Base-by-base conservation (phyloP, 1,284 basidiomycete species). In the Gastroboletus turbinatus region DNA sequence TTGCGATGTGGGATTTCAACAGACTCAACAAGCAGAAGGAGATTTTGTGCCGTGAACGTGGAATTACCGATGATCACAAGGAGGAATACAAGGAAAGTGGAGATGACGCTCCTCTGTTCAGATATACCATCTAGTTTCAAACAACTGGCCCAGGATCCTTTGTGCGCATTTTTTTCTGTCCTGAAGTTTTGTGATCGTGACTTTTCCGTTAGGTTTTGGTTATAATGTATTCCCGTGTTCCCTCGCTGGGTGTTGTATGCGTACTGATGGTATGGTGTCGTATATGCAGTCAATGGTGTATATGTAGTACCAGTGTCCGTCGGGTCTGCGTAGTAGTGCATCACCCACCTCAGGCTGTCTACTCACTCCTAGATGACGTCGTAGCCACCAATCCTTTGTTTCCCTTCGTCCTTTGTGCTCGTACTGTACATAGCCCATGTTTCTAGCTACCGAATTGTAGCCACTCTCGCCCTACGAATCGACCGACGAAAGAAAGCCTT, bases 21-120 rank as follows among this genome's bases (percentile, higher is more conserved):
- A 58, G 63, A 29, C 46, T 73, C 25, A 81, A 81, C 61, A 76
- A 71, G 60, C 56, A 69, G 50, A 80, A 77, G 59, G 68, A 74
- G 35, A 70, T 61, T 3, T 3, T 25, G 1, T 25, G 25, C 5
- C 25, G 3, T 25, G 25, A 25, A 4, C 25, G 25, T 25, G 25
- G 25, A 25, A 25, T 25, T 25, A 25, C 25, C 25, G 25, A 25
- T 25, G 25, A 25, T 25, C 25, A 25, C 25, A 25, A 25, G 5
- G 25, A 25, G 25, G 25, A 25, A 25, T 25, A 4, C 25, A 25
- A 25, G 25, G 25, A 25, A 25, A 25, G 25, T 25, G 25, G 25
- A 25, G 25, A 25, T 25, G 25, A 25, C 4, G 79, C 76, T 51
- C 81, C 80, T 13, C 63, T 81, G 36, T 81, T 80, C 69, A 73